Evolutionary conservation across 176 grass and related monocot species (phyloP), one percentile per base, ranked within the genome.

Genomic region (Ananas comosus): DNA sequence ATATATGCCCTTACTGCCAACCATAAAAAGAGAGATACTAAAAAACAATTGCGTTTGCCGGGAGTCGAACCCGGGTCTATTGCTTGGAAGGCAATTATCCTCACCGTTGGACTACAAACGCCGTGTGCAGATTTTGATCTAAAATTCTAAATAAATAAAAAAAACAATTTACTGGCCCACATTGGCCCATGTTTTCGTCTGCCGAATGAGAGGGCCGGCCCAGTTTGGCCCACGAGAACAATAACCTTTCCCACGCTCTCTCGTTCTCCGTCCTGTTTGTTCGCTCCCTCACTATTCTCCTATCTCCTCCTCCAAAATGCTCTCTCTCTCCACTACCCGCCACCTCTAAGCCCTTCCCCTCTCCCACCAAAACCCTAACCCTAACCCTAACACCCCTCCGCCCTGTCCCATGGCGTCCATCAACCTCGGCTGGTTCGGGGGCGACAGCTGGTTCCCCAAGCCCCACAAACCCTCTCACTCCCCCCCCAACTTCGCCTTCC

Each of bases 61-160:
- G 88, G 80, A 96, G 88, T 96, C 81, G 85, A 96, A 91, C 88
- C 83, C 85, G 83, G 86, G 76, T 89, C 88, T 82, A 96, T 86
- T 88, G 85, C 85, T 96, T 91, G 85, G 88, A 86, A 91, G 80
- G 77, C 85, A 90, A 87, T 96, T 92, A 92, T 96, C 93, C 89
- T 92, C 79, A 92, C 86, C 86, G 89, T 96, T 96, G 93, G 93
- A 90, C 86, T 97, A 92, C 93, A 90, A 70, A 97, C 86, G 53
- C 54, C 18, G 1, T 27, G 25, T 27, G 25, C 1, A 1, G 1
- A 1, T 2, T 27, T 23, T 23, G 1, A 23, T 23, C 22, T 23
- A 23, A 23, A 27, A 1, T 1, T 24, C 1, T 0, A 27, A 27
- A 27, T 2, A 42, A 42, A 42, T 7, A 42, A 7, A 7, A 42